phyloP scores from a whole-genome alignment of 2,329 filamentous ascomycete species.

The Epichloe glyceriae region DNA sequence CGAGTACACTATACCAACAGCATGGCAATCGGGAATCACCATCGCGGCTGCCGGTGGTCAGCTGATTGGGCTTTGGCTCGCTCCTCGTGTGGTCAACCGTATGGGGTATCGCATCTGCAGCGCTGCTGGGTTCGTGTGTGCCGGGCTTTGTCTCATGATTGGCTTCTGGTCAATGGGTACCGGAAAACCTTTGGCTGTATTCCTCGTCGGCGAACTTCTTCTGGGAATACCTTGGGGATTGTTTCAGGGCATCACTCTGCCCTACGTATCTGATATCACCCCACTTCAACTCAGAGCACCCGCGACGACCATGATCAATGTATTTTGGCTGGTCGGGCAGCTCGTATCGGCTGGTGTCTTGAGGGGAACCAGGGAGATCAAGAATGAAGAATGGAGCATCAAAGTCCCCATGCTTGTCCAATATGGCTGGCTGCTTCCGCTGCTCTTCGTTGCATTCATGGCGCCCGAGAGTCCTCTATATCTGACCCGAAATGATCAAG shows the following conservation, averaged over 20 bases:
- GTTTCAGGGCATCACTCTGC: neutral
- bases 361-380: neutral
- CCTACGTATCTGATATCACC: slow-evolving; percentile 1
- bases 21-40: slow-evolving; percentile 9
- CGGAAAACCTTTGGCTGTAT: neutral
- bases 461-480: neutral
- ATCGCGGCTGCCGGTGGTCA: slow-evolving; percentile 7
- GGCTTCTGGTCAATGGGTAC: neutral
- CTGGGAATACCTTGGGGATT: neutral
- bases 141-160: slow-evolving; percentile 19
- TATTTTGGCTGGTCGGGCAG: slow-evolving; percentile 1
- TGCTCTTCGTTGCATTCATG: neutral
- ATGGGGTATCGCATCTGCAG: slow-evolving; percentile 15
- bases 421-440: neutral
- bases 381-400: neutral
- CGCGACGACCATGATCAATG: neutral
- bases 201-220: neutral
- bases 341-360: neutral
- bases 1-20: slow-evolving; percentile 1
- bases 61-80: slow-evolving; percentile 8
- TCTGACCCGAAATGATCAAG: neutral
- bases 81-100: slow-evolving; percentile 6
- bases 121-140: slow-evolving; percentile 20
- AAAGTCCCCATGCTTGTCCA: neutral
- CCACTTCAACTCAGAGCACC: neutral